These are phyloP conservation scores for Pythium phragmiticola DNA, from an alignment of 352 stramenopile species.

Conservation along the genomic window DNA sequence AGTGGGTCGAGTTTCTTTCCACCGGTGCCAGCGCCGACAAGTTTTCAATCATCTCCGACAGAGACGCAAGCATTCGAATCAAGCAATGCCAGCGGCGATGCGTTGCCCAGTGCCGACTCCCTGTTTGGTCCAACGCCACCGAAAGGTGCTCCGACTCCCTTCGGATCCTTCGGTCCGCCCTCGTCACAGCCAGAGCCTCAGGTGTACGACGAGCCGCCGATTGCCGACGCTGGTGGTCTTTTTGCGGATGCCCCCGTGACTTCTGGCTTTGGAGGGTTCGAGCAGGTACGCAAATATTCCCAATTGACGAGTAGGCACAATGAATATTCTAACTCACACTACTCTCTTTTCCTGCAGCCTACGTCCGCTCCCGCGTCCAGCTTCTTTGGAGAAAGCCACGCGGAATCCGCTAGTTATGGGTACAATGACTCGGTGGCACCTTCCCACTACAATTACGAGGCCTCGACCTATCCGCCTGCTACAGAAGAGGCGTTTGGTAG, in stretches of 20 bases:
- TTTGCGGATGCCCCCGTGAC: constrained; percentile 47
- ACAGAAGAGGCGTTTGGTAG: constrained; percentile 1
- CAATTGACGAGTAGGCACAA: constrained; percentile 9
- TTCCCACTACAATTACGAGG: constrained; percentile 4
- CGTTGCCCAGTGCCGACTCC: constrained; percentile 45
- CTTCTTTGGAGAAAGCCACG: constrained; percentile 17
- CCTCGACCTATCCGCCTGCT: not conserved
- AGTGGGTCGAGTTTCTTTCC: constrained; percentile 42
- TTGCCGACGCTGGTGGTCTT: constrained; percentile 52
- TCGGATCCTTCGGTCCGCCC: constrained; percentile 38
- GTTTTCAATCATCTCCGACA: constrained; percentile 4
- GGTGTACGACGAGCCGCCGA: constrained; percentile 41
- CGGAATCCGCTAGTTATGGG: not conserved
- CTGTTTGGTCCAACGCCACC: constrained; percentile 60
- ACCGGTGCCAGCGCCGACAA: constrained; percentile 9
- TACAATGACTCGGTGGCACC: constrained; percentile 5
- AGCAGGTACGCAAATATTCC: constrained; percentile 25
- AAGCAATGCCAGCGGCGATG: constrained; percentile 11
- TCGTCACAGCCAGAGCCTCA: not conserved
- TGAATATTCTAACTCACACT: not conserved
- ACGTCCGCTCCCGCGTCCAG: constrained; percentile 13
- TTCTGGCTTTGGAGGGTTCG: constrained; percentile 29
- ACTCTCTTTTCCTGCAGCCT: constrained; percentile 15
- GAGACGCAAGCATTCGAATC: not conserved
- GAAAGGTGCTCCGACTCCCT: constrained; percentile 43